A percentile compares a stretch with the other conserved stretches of the same genome.
Evolutionary conservation across 1,139 yeast species (phyloP).

Genomic region (Suhomyces bokatorum): DNA sequence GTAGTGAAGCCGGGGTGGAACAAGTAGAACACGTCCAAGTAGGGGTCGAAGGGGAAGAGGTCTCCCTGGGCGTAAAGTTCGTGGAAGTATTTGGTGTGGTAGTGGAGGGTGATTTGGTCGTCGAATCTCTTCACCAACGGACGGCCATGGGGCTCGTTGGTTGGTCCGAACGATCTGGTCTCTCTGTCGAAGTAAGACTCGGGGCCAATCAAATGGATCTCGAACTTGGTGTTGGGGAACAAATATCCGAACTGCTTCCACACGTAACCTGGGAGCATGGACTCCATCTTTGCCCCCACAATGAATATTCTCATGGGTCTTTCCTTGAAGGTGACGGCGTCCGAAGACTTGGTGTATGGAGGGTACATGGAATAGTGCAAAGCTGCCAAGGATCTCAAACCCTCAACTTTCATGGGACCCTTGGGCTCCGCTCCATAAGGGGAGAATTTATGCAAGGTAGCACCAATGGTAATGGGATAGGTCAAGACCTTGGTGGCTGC

Average conservation of each 20-base stretch:
- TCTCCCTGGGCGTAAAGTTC: constrained; percentile 89
- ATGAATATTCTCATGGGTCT: constrained; percentile 88
- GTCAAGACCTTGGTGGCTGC: constrained; percentile 93
- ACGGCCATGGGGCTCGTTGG: constrained; percentile 46
- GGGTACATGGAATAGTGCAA: constrained; percentile 88
- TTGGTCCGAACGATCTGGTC: constrained; percentile 37
- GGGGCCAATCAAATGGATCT: constrained; percentile 91
- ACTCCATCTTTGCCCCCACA: constrained; percentile 90
- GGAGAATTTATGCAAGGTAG: constrained; percentile 78
- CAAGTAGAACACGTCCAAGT: constrained; percentile 83
- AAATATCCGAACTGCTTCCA: constrained; percentile 92
- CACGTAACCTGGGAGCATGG: constrained; percentile 89
- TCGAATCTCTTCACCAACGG: constrained; percentile 76
- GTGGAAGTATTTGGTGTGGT: constrained; percentile 90
- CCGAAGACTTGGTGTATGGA: constrained; percentile 45
- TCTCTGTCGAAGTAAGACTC: constrained; percentile 75
- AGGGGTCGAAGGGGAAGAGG: constrained; percentile 97
- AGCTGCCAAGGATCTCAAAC: constrained; percentile 89
- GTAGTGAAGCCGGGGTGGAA: constrained; percentile 96
- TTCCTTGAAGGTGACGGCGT: constrained; percentile 57
- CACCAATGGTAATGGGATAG: constrained; percentile 87
- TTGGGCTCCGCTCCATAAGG: constrained; percentile 80
- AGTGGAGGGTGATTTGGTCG: constrained; percentile 69
- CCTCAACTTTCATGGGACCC: constrained; percentile 89
- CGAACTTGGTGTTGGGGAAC: constrained; percentile 80